Percentiles rank a stretch among this genome's conserved stretches.
Evolutionary conservation across 352 stramenopile species (phyloP).

Genomic region (Pythium utonaiense): DNA sequence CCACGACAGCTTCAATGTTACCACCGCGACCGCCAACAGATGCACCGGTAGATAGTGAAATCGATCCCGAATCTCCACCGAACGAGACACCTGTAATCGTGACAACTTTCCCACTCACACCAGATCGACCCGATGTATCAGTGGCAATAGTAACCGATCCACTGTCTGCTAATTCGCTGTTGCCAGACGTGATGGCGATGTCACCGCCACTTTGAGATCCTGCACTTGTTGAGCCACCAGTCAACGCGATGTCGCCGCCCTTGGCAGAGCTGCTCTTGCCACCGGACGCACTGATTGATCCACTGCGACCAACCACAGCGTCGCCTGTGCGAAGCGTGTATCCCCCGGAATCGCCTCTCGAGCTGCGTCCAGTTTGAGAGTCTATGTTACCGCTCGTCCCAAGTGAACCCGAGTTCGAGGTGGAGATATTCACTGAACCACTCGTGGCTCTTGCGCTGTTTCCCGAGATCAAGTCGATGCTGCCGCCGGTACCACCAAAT

Average conservation of each 20-base stretch:
- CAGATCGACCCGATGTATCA: conserved; percentile 62
- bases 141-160: conserved; percentile 76
- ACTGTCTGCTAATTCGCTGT: conserved; percentile 58
- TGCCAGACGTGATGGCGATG: conserved; percentile 76
- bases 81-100: conserved; percentile 55
- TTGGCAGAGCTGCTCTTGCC: conserved; percentile 54
- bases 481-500: conserved; percentile 46
- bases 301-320: conserved; percentile 41
- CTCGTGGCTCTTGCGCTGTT: conserved; percentile 41
- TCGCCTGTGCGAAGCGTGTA: conserved; percentile 56
- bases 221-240: conserved; percentile 46
- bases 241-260: conserved; percentile 73
- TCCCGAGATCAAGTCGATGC: conserved; percentile 42
- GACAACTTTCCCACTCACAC: conserved; percentile 70
- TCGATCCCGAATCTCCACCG: conserved; percentile 60
- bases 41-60: conserved; percentile 66
- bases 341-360: conserved; percentile 53
- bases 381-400: conserved; percentile 72
- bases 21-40: conserved; percentile 59
- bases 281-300: conserved; percentile 38
- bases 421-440: conserved; percentile 55
- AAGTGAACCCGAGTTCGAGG: conserved; percentile 54
- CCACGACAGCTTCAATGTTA: conserved; percentile 60
- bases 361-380: conserved; percentile 51
- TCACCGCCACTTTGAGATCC: conserved; percentile 58